phyloP scores from a whole-genome alignment of 2,329 filamentous ascomycete species.

The Zopfia rhizophila region DNA sequence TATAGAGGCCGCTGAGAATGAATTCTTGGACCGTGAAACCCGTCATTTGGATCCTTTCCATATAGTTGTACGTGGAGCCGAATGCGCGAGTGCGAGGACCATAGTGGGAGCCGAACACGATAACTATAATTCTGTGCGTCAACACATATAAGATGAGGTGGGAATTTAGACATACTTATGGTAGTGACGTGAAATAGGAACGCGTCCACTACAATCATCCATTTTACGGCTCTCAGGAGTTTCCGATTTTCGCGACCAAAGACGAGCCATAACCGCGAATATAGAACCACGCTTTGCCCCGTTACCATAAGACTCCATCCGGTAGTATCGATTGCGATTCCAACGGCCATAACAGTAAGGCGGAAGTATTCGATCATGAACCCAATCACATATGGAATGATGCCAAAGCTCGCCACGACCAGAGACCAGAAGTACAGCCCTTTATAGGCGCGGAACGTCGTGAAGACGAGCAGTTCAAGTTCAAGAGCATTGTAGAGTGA shows the following conservation, averaged over 20 bases:
- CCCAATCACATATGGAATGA: conserved; percentile 57
- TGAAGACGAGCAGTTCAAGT: conserved; percentile 55
- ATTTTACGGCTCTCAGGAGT: conserved; percentile 60
- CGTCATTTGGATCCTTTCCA: conserved; percentile 54
- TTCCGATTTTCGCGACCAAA: conserved; percentile 56
- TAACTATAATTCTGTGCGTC: conserved; percentile 44
- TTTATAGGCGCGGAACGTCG: conserved; percentile 56
- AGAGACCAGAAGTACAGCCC: conserved; percentile 61
- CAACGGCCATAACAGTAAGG: conserved; percentile 30
- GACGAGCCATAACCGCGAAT: conserved; percentile 68
- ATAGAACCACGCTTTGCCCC: conserved; percentile 69
- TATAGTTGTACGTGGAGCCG: conserved; percentile 42
- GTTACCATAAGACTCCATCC: conserved; percentile 70
- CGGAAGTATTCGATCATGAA: conserved; percentile 54
- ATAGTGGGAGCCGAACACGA: conserved; percentile 64
- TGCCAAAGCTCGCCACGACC: conserved; percentile 53
- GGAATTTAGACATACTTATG: conserved; percentile 16
- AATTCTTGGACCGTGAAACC: conserved; percentile 51
- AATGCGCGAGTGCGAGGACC: conserved; percentile 53
- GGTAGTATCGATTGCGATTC: conserved; percentile 56
- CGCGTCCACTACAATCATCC: conserved; percentile 65
- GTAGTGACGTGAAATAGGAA: conserved; percentile 63
- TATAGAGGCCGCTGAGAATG: conserved; percentile 54
- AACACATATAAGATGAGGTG: conserved; percentile 3
- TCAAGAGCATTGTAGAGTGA: conserved; percentile 51